These are phyloP conservation scores for Globisporangium uncinulatum DNA, from an alignment of 352 stramenopile genomes.

Conservation along the genomic window DNA sequence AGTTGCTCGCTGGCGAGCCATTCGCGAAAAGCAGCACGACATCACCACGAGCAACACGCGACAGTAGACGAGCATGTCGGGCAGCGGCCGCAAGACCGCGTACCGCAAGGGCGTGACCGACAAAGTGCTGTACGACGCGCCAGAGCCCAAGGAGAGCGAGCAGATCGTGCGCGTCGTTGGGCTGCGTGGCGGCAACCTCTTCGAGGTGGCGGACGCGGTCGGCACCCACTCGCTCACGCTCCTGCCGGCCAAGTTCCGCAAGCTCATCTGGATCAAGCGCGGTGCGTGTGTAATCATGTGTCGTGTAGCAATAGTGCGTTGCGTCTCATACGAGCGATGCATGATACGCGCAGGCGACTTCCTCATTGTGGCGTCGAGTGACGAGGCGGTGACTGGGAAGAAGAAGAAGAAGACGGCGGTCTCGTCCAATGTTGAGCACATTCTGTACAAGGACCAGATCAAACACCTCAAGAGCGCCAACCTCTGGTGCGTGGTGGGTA, in stretches of 20 bases:
- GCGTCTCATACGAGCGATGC: not conserved
- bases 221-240: slow-evolving; percentile 86
- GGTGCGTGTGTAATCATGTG: slow-evolving; percentile 15
- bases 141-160: slow-evolving; percentile 88
- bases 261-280: slow-evolving; percentile 98
- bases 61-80: slow-evolving; percentile 52
- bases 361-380: slow-evolving; percentile 90
- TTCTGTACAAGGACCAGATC: slow-evolving; percentile 98
- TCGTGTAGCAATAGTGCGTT: not conserved
- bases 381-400: slow-evolving; percentile 69
- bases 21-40: not conserved
- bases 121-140: slow-evolving; percentile 87
- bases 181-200: slow-evolving; percentile 94
- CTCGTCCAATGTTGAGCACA: slow-evolving; percentile 92
- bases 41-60: not conserved
- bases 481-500: slow-evolving; percentile 64
- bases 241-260: slow-evolving; percentile 97
- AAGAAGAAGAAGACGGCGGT: slow-evolving; percentile 87
- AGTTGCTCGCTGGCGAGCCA: not conserved
- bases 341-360: slow-evolving; percentile 76
- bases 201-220: slow-evolving; percentile 84
- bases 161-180: slow-evolving; percentile 89
- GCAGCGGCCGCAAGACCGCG: slow-evolving; percentile 82
- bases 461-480: slow-evolving; percentile 94
- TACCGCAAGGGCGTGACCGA: slow-evolving; percentile 93